Conservation (phyloP, 2,329 filamentous ascomycete species). For the Exophiala sp. region DNA sequence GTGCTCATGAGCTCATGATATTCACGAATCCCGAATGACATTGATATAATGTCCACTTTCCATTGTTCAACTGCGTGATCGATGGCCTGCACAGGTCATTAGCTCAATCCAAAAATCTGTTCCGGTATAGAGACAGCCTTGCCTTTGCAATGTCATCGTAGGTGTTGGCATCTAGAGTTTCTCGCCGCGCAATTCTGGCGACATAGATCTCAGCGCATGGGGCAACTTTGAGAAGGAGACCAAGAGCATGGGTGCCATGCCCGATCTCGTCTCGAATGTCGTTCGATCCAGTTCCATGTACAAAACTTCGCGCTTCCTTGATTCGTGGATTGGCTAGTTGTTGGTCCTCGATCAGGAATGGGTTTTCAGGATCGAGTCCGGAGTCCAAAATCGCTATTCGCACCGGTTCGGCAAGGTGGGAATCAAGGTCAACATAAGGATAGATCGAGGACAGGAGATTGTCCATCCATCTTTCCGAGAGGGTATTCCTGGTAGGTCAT, state of each 20-base stretch:
- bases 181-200: conserved; percentile 26
- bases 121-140: conserved; percentile 9
- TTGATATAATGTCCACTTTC: conserved; percentile 30
- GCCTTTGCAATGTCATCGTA: conserved; percentile 25
- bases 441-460: conserved; percentile 2
- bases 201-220: conserved; percentile 32
- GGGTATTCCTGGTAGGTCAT: conserved; percentile 1
- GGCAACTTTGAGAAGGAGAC: conserved; percentile 31
- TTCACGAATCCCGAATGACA: conserved; percentile 29
- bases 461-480: conserved; percentile 4
- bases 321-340: conserved; percentile 23
- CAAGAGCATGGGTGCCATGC: conserved; percentile 33
- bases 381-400: conserved; percentile 30
- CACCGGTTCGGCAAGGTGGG: conserved; percentile 19
- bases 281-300: conserved; percentile 22
- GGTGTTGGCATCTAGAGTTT: conserved; percentile 22
- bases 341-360: conserved; percentile 23
- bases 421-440: conserved; percentile 13
- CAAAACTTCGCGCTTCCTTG: conserved; percentile 28
- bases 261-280: conserved; percentile 27
- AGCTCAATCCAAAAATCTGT: conserved; percentile 1
- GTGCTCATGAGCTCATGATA: conserved; percentile 6
- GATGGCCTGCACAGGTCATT: conserved; percentile 27
- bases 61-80: conserved; percentile 23
- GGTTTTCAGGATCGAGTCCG: conserved; percentile 27